phyloP scores from a whole-genome alignment of 495 filamentous ascomycete species.

The Penicillium silybi region DNA sequence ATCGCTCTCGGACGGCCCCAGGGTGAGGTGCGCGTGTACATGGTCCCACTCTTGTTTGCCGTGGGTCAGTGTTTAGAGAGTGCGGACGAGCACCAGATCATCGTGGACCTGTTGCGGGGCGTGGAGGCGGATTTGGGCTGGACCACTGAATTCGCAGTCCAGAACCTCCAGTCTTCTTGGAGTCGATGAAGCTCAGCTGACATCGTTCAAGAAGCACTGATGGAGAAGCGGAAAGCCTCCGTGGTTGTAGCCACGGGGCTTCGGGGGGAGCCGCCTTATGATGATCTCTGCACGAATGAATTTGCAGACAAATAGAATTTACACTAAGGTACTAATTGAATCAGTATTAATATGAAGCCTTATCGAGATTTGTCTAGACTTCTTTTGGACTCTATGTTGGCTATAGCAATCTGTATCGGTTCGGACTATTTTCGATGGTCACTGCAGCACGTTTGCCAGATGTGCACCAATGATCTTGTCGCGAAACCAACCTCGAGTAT shows the following conservation, averaged over 20 bases:
- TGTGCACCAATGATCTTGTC: neutral
- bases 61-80: constrained; percentile 39
- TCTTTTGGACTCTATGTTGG: neutral
- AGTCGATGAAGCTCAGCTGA: constrained; percentile 12
- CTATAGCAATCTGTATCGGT: neutral
- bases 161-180: constrained; percentile 33
- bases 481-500: neutral
- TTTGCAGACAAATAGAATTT: neutral
- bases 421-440: neutral
- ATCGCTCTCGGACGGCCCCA: constrained; percentile 38
- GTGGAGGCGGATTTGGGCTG: constrained; percentile 40
- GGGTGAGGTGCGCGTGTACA: constrained; percentile 32
- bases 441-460: neutral
- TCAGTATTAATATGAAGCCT: neutral
- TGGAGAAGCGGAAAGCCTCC: neutral
- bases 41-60: constrained; percentile 37
- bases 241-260: neutral
- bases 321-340: neutral
- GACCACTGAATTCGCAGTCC: constrained; percentile 31
- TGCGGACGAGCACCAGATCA: constrained; percentile 30
- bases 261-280: too few relatives aligned
- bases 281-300: too few relatives aligned
- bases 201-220: neutral
- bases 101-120: constrained; percentile 34
- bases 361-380: neutral